phyloP scores from a whole-genome alignment of 129 eudicot genomes.

The Centella asiatica region DNA sequence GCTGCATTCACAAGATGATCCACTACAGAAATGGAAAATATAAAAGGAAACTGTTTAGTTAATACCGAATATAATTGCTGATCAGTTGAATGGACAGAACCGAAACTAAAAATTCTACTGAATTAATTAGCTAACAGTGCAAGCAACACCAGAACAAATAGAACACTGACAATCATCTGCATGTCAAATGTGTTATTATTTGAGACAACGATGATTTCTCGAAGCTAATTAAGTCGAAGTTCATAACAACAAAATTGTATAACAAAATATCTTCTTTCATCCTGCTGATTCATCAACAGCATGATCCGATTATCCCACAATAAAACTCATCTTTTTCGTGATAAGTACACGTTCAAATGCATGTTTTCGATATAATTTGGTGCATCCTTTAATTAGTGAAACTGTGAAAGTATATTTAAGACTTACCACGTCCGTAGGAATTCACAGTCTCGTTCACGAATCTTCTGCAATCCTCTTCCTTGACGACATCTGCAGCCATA shows the following conservation, averaged over 20 bases:
- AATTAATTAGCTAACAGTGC: no score
- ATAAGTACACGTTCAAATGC: no score
- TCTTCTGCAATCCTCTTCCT: slow-evolving; percentile 88
- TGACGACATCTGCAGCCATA: slow-evolving; percentile 93
- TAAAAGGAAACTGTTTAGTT: not conserved
- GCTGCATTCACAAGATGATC: slow-evolving; percentile 92
- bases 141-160: no score
- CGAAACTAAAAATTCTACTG: no score
- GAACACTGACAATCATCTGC: no score
- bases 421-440: slow-evolving; percentile 64
- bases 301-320: not conserved
- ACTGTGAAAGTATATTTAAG: not conserved
- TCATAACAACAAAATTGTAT: no score
- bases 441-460: slow-evolving; percentile 57
- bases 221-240: not conserved
- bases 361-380: no score
- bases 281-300: not conserved
- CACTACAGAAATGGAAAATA: slow-evolving; percentile 38
- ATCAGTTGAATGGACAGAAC: no score
- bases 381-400: no score
- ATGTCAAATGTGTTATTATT: no score
- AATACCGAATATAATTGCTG: no score
- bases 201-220: not conserved
- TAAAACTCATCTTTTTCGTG: no score
- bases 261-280: not conserved